These are phyloP conservation scores for Fusarium avenaceum DNA, from an alignment of 2,329 filamentous ascomycete species.

Conservation along the genomic window DNA sequence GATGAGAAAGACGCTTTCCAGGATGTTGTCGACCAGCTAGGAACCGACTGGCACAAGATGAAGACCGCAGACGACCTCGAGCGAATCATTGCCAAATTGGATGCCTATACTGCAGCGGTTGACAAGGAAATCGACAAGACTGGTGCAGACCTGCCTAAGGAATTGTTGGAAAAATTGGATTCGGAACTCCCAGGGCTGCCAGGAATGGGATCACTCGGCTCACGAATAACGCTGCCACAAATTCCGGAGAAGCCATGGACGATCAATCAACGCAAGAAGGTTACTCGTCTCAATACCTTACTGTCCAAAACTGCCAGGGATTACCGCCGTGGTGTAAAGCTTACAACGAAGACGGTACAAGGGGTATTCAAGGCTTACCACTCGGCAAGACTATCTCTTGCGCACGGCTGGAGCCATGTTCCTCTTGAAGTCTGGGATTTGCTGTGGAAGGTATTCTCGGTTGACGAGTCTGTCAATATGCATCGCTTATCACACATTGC, in stretches of 20 bases:
- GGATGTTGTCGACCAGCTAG: slow-evolving; percentile 54
- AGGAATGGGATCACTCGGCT: slow-evolving; percentile 44
- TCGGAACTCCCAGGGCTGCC: slow-evolving; percentile 48
- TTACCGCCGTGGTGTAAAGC: slow-evolving; percentile 45
- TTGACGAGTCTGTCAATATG: slow-evolving; percentile 63
- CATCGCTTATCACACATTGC: slow-evolving; percentile 73
- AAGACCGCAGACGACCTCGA: slow-evolving; percentile 54
- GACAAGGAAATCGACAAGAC: slow-evolving; percentile 54
- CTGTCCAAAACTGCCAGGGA: slow-evolving; percentile 51
- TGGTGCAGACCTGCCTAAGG: slow-evolving; percentile 51
- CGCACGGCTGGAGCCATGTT: slow-evolving; percentile 66
- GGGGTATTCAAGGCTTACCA: slow-evolving; percentile 66
- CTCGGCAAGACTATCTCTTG: slow-evolving; percentile 59
- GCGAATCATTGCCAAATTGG: slow-evolving; percentile 52
- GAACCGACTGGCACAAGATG: slow-evolving; percentile 50
- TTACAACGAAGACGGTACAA: slow-evolving; percentile 55
- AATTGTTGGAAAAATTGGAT: slow-evolving; percentile 53
- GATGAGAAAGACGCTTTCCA: slow-evolving; percentile 55
- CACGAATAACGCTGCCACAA: slow-evolving; percentile 50
- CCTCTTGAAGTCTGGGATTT: slow-evolving; percentile 72
- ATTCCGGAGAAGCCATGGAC: slow-evolving; percentile 56
- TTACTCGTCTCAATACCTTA: slow-evolving; percentile 54
- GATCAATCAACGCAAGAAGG: slow-evolving; percentile 56
- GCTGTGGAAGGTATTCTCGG: slow-evolving; percentile 74
- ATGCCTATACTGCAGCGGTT: slow-evolving; percentile 54